Evolutionary conservation across 2,329 filamentous ascomycete genomes (phyloP).

Genomic region (Monosporascus ibericus): DNA sequence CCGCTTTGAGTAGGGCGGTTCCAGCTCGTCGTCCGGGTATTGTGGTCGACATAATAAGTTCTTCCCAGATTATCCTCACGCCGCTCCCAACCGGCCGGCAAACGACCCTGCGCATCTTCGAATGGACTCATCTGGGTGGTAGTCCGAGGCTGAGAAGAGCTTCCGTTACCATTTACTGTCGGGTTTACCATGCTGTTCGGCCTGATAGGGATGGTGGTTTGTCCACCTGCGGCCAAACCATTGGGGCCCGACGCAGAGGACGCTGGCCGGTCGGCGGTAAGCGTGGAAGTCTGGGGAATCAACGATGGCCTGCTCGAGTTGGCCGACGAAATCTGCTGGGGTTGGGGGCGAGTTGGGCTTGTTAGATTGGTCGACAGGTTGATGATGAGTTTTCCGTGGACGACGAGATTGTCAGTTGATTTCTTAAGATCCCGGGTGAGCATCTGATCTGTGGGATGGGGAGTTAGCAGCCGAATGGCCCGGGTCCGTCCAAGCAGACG

Average conservation of each 20-base stretch:
- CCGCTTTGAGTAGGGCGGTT: conserved; percentile 77
- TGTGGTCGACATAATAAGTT: conserved; percentile 98
- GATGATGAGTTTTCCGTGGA: conserved; percentile 95
- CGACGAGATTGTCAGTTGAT: conserved; percentile 94
- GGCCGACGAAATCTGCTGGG: conserved; percentile 20
- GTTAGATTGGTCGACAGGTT: conserved; percentile 89
- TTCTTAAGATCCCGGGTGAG: conserved; percentile 95
- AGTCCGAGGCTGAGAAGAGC: conserved; percentile 26
- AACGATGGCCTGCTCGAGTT: conserved; percentile 42
- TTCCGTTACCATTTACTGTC: conserved; percentile 29
- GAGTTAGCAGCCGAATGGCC: conserved; percentile 6
- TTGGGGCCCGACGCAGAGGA: conserved; percentile 48
- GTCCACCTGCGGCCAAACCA: conserved; percentile 34
- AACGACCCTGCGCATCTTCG: conserved; percentile 87
- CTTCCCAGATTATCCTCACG: conserved; percentile 90
- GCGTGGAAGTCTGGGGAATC: conserved; percentile 37
- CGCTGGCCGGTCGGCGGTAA: conserved; percentile 41
- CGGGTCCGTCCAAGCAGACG: conserved; percentile 12
- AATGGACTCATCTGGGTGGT: conserved; percentile 75
- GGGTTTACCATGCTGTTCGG: conserved; percentile 40
- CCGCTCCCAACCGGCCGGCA: conserved; percentile 92
- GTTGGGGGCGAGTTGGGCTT: conserved; percentile 51
- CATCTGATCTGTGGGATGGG: conserved; percentile 77
- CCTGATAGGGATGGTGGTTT: conserved; percentile 37
- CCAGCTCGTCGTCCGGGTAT: conserved; percentile 95